Evolutionary conservation across 495 filamentous ascomycete genomes (phyloP).

Genomic region (Penicillium cinerascens): DNA sequence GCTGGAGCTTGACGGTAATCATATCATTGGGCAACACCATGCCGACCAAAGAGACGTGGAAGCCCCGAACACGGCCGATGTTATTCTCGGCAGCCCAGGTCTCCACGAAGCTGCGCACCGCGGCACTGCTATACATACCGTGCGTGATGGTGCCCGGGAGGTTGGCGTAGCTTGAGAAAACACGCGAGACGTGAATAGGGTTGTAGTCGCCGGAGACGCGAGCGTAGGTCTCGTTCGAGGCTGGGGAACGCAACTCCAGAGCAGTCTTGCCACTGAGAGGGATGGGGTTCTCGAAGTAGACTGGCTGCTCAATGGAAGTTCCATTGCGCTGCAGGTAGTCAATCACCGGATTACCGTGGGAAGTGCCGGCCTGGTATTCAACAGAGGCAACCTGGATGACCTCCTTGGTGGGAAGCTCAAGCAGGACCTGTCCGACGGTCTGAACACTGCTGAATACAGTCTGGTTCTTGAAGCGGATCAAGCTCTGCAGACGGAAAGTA

Average conservation of each 20-base stretch:
- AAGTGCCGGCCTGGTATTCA: conserved; percentile 83
- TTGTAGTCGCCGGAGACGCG: conserved; percentile 98
- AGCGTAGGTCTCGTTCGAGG: conserved; percentile 96
- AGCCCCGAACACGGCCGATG: conserved; percentile 93
- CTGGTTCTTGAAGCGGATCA: conserved; percentile 92
- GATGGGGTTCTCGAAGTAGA: conserved; percentile 96
- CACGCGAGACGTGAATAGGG: conserved; percentile 95
- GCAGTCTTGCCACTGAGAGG: conserved; percentile 90
- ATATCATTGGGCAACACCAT: conserved; percentile 98
- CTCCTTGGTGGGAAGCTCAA: conserved; percentile 97
- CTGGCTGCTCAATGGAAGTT: conserved; percentile 89
- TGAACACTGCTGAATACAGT: conserved; percentile 88
- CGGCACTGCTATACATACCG: conserved; percentile 98
- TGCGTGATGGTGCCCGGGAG: conserved; percentile 96
- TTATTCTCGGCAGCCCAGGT: conserved; percentile 99
- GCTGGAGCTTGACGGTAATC: conserved; percentile 88
- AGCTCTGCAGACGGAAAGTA: conserved; percentile 90
- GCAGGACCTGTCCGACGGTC: conserved; percentile 86
- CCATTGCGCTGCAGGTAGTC: conserved; percentile 94
- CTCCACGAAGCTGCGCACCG: conserved; percentile 96
- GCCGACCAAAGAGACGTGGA: conserved; percentile 88
- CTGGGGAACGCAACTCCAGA: conserved; percentile 81
- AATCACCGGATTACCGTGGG: conserved; percentile 93
- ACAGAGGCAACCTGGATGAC: conserved; percentile 94
- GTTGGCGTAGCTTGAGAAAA: conserved; percentile 92